These are phyloP conservation scores for Echites panduratus DNA, from an alignment of 257 asterid species.

Conservation along the genomic window DNA sequence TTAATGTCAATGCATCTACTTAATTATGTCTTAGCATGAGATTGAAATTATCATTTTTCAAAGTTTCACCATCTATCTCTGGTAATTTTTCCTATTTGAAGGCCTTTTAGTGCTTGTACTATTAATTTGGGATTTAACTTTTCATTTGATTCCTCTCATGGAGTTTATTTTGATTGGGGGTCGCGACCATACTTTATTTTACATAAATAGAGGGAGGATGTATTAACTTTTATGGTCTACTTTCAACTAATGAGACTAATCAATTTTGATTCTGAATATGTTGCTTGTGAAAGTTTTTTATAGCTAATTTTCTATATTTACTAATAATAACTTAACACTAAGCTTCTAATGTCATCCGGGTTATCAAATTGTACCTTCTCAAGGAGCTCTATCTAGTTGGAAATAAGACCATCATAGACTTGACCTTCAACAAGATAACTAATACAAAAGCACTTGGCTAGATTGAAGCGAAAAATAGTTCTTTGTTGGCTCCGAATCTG, in stretches of 20 bases:
- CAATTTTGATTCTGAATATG: not conserved
- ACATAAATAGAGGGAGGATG: not conserved
- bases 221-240: not conserved
- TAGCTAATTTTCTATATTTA: not conserved
- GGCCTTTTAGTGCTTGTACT: not conserved
- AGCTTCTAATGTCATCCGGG: slow-evolving; percentile 35
- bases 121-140: not conserved
- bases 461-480: slow-evolving; percentile 69
- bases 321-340: not conserved
- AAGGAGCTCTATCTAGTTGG: slow-evolving; percentile 80
- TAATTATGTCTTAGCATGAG: not conserved
- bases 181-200: not conserved
- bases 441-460: slow-evolving; percentile 76
- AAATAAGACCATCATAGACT: slow-evolving; percentile 65
- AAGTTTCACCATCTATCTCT: not conserved
- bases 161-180: not conserved
- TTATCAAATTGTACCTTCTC: slow-evolving; percentile 57
- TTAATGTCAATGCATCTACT: not conserved
- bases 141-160: not conserved
- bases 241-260: not conserved
- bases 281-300: not conserved
- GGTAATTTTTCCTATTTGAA: too few relatives aligned
- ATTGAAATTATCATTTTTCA: not conserved
- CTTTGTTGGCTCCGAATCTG: slow-evolving; percentile 60
- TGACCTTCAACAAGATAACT: slow-evolving; percentile 78